Evolutionary conservation across 768 basidiomycete species (phyloP), one percentile per base, ranked within the genome.

Genomic region (Phanerochaete carnosa): DNA sequence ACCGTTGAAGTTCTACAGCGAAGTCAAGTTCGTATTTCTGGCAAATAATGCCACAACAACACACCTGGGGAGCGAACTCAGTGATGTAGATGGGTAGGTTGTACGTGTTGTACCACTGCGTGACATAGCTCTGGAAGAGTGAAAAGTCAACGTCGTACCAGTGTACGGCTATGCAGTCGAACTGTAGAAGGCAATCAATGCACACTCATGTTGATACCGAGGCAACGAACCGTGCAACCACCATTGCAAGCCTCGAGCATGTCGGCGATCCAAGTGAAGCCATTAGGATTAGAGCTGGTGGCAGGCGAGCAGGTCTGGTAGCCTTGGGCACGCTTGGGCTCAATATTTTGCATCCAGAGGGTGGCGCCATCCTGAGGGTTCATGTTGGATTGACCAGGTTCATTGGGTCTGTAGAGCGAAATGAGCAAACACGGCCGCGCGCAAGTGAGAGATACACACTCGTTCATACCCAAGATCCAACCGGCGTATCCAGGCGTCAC

Each of bases 41-140:
- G 3, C n/a, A n/a, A n/a, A n/a, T 47, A 37, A 23, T 22, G 32
- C 53, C 25, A 11, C 4, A 6, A 11, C 16, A 32, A 52, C 64
- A 1, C 45, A 71, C 89, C 76, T 85, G 77, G 75, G 84, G 86
- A 62, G 89, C 90, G 65, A 83, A 86, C 68, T 94, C 92, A 3
- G 89, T 89, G 60, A 88, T 70, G 80, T 80, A 84, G 66, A 92
- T 74, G 29, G 73, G 71, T 57, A 68, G 66, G 16, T 59, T 33
- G 66, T 83, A 86, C 1, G 73, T 73, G 43, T 63, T 61, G 68
- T 90, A 74, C 66, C 81, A 80, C 0, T 73, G 65, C 9, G 66
- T 65, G 52, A 88, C 70, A 72, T 86, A 88, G 13, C 59, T n/a
- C 56, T 83, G 78, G 68, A 94, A 79, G 11, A 76, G 76, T 0